phyloP scores from a whole-genome alignment of 2,329 filamentous ascomycete species.

The Neodidymelliopsis sp. region DNA sequence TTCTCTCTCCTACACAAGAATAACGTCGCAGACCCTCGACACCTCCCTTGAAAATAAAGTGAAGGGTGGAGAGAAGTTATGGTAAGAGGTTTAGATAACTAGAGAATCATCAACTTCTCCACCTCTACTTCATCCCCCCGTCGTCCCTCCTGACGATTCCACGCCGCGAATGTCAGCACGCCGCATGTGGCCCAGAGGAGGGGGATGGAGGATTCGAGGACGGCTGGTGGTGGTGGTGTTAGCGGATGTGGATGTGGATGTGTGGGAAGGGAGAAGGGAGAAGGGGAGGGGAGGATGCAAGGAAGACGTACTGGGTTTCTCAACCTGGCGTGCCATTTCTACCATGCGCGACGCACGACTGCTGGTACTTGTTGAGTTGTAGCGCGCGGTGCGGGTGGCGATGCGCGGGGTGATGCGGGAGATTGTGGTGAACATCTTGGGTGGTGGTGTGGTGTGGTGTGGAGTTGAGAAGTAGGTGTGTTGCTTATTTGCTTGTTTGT shows the following conservation, averaged over 20 bases:
- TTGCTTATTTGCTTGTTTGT: neutral
- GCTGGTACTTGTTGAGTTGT: constrained; percentile 39
- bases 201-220: constrained; percentile 42
- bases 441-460: neutral
- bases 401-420: constrained; percentile 30
- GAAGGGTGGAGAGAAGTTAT: no score
- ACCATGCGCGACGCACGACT: constrained; percentile 36
- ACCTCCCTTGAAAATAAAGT: neutral
- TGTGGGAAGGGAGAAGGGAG: neutral
- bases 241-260: neutral
- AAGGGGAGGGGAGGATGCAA: neutral
- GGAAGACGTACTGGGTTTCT: constrained; percentile 44
- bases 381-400: constrained; percentile 35
- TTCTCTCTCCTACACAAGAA: no score
- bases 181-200: constrained; percentile 42
- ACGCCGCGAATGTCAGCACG: constrained; percentile 36
- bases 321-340: constrained; percentile 40
- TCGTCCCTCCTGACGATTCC: constrained; percentile 40
- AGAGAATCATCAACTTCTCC: constrained; percentile 41
- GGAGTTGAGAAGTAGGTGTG: neutral
- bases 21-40: neutral
- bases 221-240: constrained; percentile 17
- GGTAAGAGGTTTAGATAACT: constrained; percentile 2
- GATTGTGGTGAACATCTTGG: constrained; percentile 26
- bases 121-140: constrained; percentile 39